Base-by-base conservation (phyloP, 2,329 filamentous ascomycete genomes). In the Ilyonectria destructans region DNA sequence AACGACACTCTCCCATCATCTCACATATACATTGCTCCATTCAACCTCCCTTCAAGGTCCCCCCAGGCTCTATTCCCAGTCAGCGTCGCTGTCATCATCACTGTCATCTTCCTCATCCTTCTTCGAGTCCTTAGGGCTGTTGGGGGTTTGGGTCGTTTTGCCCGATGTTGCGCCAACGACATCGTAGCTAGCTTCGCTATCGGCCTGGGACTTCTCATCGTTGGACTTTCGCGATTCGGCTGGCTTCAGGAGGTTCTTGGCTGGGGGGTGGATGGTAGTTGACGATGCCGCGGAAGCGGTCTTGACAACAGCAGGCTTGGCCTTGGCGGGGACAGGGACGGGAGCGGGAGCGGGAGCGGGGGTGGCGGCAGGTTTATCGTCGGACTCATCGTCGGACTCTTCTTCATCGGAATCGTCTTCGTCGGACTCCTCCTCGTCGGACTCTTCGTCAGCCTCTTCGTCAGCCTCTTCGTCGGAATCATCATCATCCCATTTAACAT, bases 111-210 rank as follows among this genome's bases (percentile, higher is more conserved):
- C 77, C 5, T 88, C 87, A 8, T 77, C 85, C 79, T 87, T 88
- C 69, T 83, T 84, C 19, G 83, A 75, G 37, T 88, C 88, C 78
- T 89, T 90, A 29, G 89, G 89, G 77, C 89, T 91, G 78, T 83
- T 89, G 26, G 94, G 92, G 19, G 94, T 92, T 71, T 93, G 92
- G 80, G 93, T 97, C 43, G 91, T 90, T 51, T 90, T 89, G 56
- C 93, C 93, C 58, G 93, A 95, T 52, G 90, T 86, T 6, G 92
- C 91, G 8, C 93, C 92, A 52, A 99, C 94, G 37, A 99, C 88
- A 80, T 99, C 96, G 80, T 99, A 99, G 83, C 95, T 97, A 19
- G 94, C 94, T 75, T 99, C 96, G 79, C 96, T 98, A 76, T 96
- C 96, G 8, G 95, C 91, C 74, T 96, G 93, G 29, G 93, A 97